A percentile compares a stretch with the other conserved stretches of the same genome.
Conservation (phyloP, 2,329 filamentous ascomycete genomes). For the Colletotrichum godetiae region DNA sequence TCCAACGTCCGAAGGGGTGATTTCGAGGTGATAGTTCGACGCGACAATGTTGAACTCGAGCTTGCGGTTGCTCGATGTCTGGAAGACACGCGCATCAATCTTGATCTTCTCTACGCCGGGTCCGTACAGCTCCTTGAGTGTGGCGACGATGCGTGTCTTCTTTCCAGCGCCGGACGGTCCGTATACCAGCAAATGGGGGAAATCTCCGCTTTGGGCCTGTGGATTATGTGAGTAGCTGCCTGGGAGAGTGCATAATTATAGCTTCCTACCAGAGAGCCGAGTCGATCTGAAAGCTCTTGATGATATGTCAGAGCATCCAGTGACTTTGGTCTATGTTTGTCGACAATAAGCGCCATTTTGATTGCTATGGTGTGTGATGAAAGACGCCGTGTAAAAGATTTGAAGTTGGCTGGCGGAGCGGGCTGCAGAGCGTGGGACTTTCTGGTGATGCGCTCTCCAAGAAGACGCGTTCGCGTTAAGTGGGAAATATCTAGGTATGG, state of each 20-base stretch:
- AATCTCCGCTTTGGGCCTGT: constrained; percentile 95
- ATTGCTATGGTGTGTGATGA: constrained; percentile 26
- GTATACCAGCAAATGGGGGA: constrained; percentile 96
- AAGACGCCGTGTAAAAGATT: background rate
- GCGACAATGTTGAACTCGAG: constrained; percentile 99
- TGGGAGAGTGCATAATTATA: background rate
- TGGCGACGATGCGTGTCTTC: constrained; percentile 96
- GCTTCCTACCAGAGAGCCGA: constrained; percentile 81
- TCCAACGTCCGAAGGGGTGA: constrained; percentile 96
- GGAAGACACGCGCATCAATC: constrained; percentile 96
- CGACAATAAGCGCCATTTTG: constrained; percentile 76
- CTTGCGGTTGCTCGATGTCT: constrained; percentile 94
- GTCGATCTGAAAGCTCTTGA: constrained; percentile 84
- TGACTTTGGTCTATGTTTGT: constrained; percentile 78
- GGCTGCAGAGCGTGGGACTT: constrained; percentile 22
- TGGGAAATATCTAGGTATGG: constrained; percentile 38
- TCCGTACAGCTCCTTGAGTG: constrained; percentile 93
- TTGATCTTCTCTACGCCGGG: constrained; percentile 99
- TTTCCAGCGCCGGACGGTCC: constrained; percentile 97
- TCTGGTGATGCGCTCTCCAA: constrained; percentile 26
- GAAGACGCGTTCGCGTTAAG: constrained; percentile 51
- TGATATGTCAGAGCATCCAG: constrained; percentile 89
- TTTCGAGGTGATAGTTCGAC: constrained; percentile 97
- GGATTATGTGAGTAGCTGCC: constrained; percentile 24
- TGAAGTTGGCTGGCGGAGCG: constrained; percentile 10